These are phyloP conservation scores for Graphilbum ipis-grandicollis DNA, from an alignment of 2,329 filamentous ascomycete genomes.

Conservation along the genomic window DNA sequence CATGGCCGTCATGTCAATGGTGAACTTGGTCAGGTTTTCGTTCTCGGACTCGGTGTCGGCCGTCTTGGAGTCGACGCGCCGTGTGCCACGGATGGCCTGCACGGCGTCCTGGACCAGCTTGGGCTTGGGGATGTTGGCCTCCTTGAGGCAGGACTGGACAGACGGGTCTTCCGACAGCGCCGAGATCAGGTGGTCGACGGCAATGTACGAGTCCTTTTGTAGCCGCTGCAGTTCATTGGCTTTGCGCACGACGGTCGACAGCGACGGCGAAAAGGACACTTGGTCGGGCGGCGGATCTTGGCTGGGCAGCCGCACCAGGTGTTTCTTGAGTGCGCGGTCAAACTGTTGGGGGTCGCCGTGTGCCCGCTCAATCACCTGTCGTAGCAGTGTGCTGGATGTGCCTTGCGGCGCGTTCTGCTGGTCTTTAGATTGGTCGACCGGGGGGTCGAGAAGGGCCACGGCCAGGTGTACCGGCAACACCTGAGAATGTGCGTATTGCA, in stretches of 20 bases:
- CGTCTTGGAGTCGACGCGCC: conserved; percentile 86
- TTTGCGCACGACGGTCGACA: conserved; percentile 66
- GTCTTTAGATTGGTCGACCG: conserved; percentile 61
- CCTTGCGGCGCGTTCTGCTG: conserved; percentile 59
- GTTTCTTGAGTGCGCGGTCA: conserved; percentile 81
- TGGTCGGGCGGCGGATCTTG: conserved; percentile 90
- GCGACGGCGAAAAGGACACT: conserved; percentile 64
- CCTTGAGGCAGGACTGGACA: conserved; percentile 58
- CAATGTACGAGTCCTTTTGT: conserved; percentile 93
- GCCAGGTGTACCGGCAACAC: conserved; percentile 81
- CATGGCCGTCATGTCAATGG: conserved; percentile 94
- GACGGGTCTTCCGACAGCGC: conserved; percentile 62
- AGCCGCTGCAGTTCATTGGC: conserved; percentile 85
- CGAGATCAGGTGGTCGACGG: conserved; percentile 85
- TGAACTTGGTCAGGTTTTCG: conserved; percentile 95
- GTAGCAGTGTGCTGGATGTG: conserved; percentile 60
- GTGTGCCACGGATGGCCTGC: conserved; percentile 78
- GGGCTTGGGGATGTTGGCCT: conserved; percentile 78
- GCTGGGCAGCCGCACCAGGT: conserved; percentile 73
- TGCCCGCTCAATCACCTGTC: conserved; percentile 84
- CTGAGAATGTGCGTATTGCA: conserved; percentile 83
- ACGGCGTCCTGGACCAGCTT: conserved; percentile 88
- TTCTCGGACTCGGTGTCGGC: conserved; percentile 85
- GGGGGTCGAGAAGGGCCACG: conserved; percentile 61
- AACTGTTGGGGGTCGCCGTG: conserved; percentile 84